Conservation (phyloP, 257 asterid genomes). For the Salvia rosmarinus region DNA sequence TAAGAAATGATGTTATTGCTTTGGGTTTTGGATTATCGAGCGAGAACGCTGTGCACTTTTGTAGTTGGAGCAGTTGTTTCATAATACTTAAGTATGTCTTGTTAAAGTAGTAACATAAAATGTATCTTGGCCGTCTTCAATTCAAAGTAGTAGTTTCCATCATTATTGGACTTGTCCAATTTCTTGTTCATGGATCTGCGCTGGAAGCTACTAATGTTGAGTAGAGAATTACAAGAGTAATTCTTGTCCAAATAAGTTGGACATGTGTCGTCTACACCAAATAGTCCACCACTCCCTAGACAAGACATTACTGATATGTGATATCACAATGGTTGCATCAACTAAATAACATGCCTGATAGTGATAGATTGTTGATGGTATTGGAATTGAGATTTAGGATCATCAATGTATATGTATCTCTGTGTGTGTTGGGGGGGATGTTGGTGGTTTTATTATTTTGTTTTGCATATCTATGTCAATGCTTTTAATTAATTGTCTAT, state of each 20-base stretch:
- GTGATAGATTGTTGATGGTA: background rate
- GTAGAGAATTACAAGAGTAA: background rate
- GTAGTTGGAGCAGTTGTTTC: background rate
- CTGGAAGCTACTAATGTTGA: conserved; percentile 19
- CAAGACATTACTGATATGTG: conserved; percentile 17
- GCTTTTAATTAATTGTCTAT: background rate
- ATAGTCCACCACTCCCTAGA: background rate
- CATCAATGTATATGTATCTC: background rate
- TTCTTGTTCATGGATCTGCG: background rate
- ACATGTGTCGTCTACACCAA: conserved; percentile 4
- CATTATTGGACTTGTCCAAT: background rate
- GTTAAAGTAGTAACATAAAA: background rate
- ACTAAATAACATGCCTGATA: conserved; percentile 8
- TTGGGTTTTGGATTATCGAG: conserved; percentile 20
- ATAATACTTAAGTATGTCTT: background rate
- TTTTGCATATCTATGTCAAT: background rate
- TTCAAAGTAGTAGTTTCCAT: background rate
- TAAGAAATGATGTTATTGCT: conserved; percentile 6
- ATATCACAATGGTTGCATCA: conserved; percentile 2
- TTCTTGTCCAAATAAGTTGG: conserved; percentile 25
- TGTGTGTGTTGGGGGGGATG: background rate
- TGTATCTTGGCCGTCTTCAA: conserved; percentile 4
- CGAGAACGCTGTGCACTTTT: conserved; percentile 17
- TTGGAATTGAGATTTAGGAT: background rate
- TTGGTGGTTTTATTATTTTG: conserved; percentile 3